Evolutionary conservation across 345 rosid species (phyloP).

Genomic region (Ceriops tagal): DNA sequence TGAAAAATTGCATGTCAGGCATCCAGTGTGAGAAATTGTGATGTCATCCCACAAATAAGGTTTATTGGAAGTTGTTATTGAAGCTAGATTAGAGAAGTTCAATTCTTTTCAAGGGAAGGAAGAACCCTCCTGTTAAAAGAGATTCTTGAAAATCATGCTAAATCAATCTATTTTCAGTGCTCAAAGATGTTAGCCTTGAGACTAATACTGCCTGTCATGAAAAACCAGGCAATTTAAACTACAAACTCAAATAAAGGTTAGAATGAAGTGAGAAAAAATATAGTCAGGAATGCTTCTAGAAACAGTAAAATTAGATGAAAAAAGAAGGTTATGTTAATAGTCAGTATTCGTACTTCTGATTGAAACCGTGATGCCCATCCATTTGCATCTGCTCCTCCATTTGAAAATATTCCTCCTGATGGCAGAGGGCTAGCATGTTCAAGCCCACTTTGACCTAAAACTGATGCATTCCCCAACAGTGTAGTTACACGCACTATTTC

Average conservation of each 20-base stretch:
- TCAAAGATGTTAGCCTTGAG: slow-evolving; percentile 36
- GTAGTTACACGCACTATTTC: slow-evolving; percentile 98
- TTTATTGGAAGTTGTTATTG: too few relatives aligned
- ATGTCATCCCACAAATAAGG: background rate
- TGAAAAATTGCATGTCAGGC: background rate
- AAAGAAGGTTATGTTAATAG: slow-evolving; percentile 88
- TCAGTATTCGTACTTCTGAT: slow-evolving; percentile 99
- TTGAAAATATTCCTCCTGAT: slow-evolving; percentile 87
- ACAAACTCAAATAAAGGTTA: slow-evolving; percentile 55
- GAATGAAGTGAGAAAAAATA: slow-evolving; percentile 35
- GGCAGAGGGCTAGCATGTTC: slow-evolving; percentile 92
- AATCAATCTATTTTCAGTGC: slow-evolving; percentile 24
- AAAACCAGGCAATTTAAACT: slow-evolving; percentile 25
- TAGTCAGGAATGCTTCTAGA: slow-evolving; percentile 54
- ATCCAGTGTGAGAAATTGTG: slow-evolving; percentile 2
- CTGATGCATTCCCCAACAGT: slow-evolving; percentile 98
- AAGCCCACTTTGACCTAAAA: slow-evolving; percentile 95
- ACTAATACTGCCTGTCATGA: slow-evolving; percentile 39
- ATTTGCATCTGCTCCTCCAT: slow-evolving; percentile 89
- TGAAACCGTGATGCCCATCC: slow-evolving; percentile 93
- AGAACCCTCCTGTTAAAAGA: slow-evolving; percentile 19
- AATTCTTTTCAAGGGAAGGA: background rate
- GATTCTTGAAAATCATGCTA: slow-evolving; percentile 21
- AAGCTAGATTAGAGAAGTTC: too few relatives aligned
- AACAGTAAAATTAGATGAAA: slow-evolving; percentile 58